Conservation (phyloP, 306 rosid genomes). For the Dalbergia cochinchinensis region DNA sequence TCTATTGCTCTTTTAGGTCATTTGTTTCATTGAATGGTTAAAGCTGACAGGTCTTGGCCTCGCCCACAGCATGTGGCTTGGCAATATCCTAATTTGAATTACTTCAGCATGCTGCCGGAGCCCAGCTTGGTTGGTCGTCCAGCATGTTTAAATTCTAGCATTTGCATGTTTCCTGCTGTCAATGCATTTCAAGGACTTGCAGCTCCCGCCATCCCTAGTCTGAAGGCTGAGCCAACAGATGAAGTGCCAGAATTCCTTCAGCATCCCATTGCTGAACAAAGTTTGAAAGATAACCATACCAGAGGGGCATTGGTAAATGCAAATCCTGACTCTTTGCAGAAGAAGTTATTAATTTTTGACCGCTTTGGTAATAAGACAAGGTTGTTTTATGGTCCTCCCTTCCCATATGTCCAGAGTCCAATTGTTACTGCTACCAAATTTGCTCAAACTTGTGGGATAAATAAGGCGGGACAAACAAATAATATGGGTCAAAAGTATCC, state of each 20-base stretch:
- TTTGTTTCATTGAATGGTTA: constrained; percentile 64
- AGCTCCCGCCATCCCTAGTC: constrained; percentile 48
- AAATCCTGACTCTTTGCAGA: constrained; percentile 48
- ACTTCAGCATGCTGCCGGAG: constrained; percentile 46
- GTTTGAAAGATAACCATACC: constrained; percentile 40
- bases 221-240: constrained; percentile 47
- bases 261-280: constrained; percentile 35
- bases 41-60: constrained; percentile 50
- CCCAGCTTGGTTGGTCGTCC: constrained; percentile 52
- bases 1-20: constrained; percentile 53
- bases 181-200: constrained; percentile 45
- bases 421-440: constrained; percentile 33
- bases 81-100: constrained; percentile 55
- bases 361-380: constrained; percentile 68
- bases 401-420: constrained; percentile 52
- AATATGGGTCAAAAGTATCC: constrained; percentile 43
- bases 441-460: constrained; percentile 21
- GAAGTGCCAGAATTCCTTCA: constrained; percentile 52
- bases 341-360: constrained; percentile 66
- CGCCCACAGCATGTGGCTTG: constrained; percentile 56
- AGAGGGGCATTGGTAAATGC: constrained; percentile 51
- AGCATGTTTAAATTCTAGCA: constrained; percentile 36
- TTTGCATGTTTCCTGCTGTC: constrained; percentile 42
- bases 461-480: constrained; percentile 41
- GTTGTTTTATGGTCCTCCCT: constrained; percentile 55